These are phyloP conservation scores for Boletellus ananas DNA, from an alignment of 768 basidiomycete species.

Conservation along the genomic window DNA sequence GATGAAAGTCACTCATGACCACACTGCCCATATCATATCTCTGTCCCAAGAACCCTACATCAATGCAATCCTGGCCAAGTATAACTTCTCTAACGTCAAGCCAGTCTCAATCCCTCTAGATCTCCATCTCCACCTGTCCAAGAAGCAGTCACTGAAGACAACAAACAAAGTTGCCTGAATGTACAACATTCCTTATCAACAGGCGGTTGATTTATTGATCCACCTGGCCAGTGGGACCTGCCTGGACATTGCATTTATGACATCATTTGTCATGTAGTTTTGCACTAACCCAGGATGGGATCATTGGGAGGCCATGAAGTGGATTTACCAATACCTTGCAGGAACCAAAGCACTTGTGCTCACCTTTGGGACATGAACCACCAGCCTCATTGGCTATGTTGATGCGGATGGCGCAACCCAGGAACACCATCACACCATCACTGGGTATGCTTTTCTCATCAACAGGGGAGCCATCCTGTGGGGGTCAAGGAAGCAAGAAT, in stretches of 20 bases:
- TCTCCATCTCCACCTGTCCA: neutral
- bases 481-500: constrained; percentile 3
- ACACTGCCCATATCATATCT: neutral
- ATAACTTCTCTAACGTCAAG: neutral
- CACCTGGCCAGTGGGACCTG: neutral
- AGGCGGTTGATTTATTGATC: neutral
- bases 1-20: neutral
- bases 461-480: constrained; percentile 3
- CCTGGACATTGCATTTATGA: neutral
- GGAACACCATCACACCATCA: constrained; percentile 2
- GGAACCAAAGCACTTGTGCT: neutral
- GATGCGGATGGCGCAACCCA: constrained; percentile 1
- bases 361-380: neutral
- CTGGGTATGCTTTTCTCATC: constrained; percentile 1
- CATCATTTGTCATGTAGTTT: neutral
- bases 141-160: neutral
- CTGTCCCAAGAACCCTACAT: neutral
- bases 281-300: neutral
- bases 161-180: neutral
- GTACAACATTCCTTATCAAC: neutral
- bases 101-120: neutral
- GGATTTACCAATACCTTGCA: constrained; percentile 12
- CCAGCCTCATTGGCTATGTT: neutral
- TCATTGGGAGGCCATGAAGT: neutral
- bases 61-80: neutral